Evolutionary conservation across 306 rosid species (phyloP).

Genomic region (Malus domestica): ASM211411v1 NC_041794.1:22572001-22572500

Average conservation of each 20-base stretch:
- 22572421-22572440: background rate
- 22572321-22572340: slow-evolving; percentile 7
- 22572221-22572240: background rate
- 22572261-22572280: background rate
- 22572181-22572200: background rate
- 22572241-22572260: background rate
- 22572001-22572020: background rate
- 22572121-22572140: background rate
- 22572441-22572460: background rate
- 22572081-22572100: background rate
- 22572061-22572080: background rate
- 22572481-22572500: background rate
- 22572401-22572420: background rate
- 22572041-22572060: background rate
- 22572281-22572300: background rate
- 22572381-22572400: background rate
- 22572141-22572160: background rate
- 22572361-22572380: slow-evolving; percentile 20
- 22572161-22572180: background rate
- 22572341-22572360: slow-evolving; percentile 17
- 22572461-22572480: background rate
- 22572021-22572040: background rate
- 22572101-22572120: background rate
- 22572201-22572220: background rate
- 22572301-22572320: slow-evolving; percentile 10